Conservation (phyloP, 2,329 filamentous ascomycete genomes). For the Elsinoe perseae region DNA sequence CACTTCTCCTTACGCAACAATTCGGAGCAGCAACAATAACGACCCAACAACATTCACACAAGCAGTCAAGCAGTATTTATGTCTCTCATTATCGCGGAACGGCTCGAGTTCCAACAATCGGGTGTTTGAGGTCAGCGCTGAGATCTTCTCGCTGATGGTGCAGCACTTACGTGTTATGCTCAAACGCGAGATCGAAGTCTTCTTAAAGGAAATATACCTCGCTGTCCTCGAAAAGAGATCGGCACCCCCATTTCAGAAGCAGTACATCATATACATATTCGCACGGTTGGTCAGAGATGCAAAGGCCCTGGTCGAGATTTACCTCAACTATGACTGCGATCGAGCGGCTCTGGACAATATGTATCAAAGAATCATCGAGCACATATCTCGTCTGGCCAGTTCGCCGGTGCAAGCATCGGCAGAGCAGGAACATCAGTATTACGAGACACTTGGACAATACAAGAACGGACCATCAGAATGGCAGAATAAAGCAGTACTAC, state of each 20-base stretch:
- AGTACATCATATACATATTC: slow-evolving; percentile 80
- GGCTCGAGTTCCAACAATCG: slow-evolving; percentile 85
- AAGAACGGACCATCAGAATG: slow-evolving; percentile 59
- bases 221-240: slow-evolving; percentile 81
- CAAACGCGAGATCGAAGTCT: slow-evolving; percentile 98
- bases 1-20: slow-evolving; percentile 83
- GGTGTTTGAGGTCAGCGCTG: slow-evolving; percentile 91
- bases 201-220: slow-evolving; percentile 94
- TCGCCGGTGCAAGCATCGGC: slow-evolving; percentile 67
- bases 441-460: slow-evolving; percentile 61
- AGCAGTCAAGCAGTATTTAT: slow-evolving; percentile 93
- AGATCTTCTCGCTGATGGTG: slow-evolving; percentile 97
- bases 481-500: slow-evolving; percentile 77
- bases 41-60: slow-evolving; percentile 86
- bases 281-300: slow-evolving; percentile 79
- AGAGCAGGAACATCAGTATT: slow-evolving; percentile 75
- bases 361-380: slow-evolving; percentile 88
- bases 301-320: slow-evolving; percentile 83
- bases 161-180: slow-evolving; percentile 88
- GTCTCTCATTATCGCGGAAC: slow-evolving; percentile 88
- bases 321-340: slow-evolving; percentile 98
- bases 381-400: slow-evolving; percentile 80
- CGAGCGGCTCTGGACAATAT: slow-evolving; percentile 89
- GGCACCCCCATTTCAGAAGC: slow-evolving; percentile 82
- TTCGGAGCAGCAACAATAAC: slow-evolving; percentile 81